phyloP scores from a whole-genome alignment of 345 rosid genomes.

The Mercurialis annua region DNA sequence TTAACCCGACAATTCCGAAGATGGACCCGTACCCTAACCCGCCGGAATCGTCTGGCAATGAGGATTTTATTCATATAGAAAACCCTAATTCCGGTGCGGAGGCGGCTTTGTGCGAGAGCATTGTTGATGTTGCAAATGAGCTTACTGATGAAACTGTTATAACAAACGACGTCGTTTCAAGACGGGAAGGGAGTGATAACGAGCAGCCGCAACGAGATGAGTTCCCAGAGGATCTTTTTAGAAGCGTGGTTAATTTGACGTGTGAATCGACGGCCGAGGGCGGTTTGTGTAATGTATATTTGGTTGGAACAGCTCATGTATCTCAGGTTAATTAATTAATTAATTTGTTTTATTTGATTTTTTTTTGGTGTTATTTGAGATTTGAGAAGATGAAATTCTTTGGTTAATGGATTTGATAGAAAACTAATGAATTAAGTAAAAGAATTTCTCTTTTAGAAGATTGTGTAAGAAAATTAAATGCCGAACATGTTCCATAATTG shows the following conservation, averaged over 20 bases:
- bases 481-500: neutral
- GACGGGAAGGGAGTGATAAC: neutral
- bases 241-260: slow-evolving; percentile 58
- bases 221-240: slow-evolving; percentile 69
- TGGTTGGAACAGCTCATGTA: slow-evolving; percentile 93
- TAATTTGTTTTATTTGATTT: neutral
- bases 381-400: slow-evolving; percentile 1
- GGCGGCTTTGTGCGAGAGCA: slow-evolving; percentile 61
- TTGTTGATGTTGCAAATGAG: slow-evolving; percentile 55
- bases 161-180: neutral
- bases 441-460: too few relatives aligned
- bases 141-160: slow-evolving; percentile 26
- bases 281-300: slow-evolving; percentile 75
- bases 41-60: slow-evolving; percentile 33
- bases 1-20: neutral
- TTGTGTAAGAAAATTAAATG: neutral
- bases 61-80: slow-evolving; percentile 80
- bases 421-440: too few relatives aligned
- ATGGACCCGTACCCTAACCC: slow-evolving; percentile 56
- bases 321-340: slow-evolving; percentile 52
- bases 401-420: neutral
- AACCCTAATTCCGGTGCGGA: slow-evolving; percentile 46
- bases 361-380: neutral
- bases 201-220: slow-evolving; percentile 17
- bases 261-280: slow-evolving; percentile 72